Base-by-base conservation (phyloP, 495 filamentous ascomycete genomes). In the Oidiodendron maius region DNA sequence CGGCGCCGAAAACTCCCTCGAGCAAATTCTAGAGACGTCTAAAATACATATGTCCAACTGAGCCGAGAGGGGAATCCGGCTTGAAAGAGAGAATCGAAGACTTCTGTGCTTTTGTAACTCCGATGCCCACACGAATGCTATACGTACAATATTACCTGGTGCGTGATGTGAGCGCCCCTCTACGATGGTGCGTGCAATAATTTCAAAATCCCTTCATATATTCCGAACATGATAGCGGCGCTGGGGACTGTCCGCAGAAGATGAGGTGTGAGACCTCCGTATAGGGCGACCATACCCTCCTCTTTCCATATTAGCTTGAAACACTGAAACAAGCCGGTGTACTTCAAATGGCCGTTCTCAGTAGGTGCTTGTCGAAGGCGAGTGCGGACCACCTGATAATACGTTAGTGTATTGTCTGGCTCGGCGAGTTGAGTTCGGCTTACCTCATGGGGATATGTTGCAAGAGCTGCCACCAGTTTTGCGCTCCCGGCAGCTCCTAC, bases 401-500 rank as follows among this genome's bases (percentile, higher is more conserved):
- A 5, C n/a, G 36, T 52, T 41, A 52, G 40, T 21, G 3, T 28
- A 43, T 17, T 25, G 25, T 15, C 2, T 22, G 40, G 30, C 25
- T 18, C 34, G 46, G 1, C 11, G 11, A 30, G 24, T 13, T 32
- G 25, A 12, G 5, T 12, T 12, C 26, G n/a, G 51, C 72, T 51
- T 64, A 86, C 84, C 77, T 95, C 89, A 58, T 95, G 89, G 2
- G 89, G 89, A 68, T 95, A 95, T 1, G 89, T 89, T 46, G 89
- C 64, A 18, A 91, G 59, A 25, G 86, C 81, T 0, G 89, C 89
- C 48, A 90, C 63, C 26, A 94, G 72, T 68, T 95, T 95, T 3
- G 89, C 87, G 26, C 77, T 71, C 28, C 87, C 89, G 4, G 89
- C 87, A 32, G 89, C 86, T 37, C 78, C 78, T n/a, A 81, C 55